These are phyloP conservation scores for Venturia nashicola DNA, from an alignment of 2,329 filamentous ascomycete species.

Conservation along the genomic window DNA sequence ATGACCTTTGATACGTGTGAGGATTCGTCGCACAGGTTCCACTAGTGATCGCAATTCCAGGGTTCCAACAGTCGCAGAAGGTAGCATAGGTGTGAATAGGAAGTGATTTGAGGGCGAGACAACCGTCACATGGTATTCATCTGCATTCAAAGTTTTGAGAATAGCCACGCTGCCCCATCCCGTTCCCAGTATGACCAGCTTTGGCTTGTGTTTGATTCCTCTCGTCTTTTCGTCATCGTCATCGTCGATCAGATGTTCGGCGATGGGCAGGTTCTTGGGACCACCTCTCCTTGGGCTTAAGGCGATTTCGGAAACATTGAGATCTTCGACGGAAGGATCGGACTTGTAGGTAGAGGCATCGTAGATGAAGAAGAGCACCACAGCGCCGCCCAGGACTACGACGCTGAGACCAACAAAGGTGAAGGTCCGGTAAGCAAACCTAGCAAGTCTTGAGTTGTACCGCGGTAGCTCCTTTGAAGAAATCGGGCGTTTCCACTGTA, in stretches of 20 bases:
- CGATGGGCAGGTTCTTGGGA: constrained; percentile 89
- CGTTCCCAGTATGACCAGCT: constrained; percentile 81
- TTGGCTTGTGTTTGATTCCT: constrained; percentile 73
- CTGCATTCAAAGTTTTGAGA: constrained; percentile 77
- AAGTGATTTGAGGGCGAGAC: constrained; percentile 95
- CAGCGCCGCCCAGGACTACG: constrained; percentile 52
- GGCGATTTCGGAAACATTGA: constrained; percentile 74
- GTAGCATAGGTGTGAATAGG: constrained; percentile 94
- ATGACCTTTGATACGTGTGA: constrained; percentile 67
- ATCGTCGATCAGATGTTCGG: constrained; percentile 79
- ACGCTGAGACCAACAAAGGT: constrained; percentile 66
- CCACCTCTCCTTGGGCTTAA: constrained; percentile 72
- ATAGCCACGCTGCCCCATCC: constrained; percentile 93
- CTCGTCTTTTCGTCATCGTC: constrained; percentile 62
- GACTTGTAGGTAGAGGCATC: constrained; percentile 86
- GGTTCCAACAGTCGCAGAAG: constrained; percentile 91
- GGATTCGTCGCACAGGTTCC: constrained; percentile 80
- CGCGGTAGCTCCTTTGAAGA: neutral
- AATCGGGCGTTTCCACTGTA: neutral
- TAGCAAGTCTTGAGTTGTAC: constrained; percentile 18
- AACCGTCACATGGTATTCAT: constrained; percentile 91
- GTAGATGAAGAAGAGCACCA: constrained; percentile 83
- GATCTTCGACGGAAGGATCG: constrained; percentile 52
- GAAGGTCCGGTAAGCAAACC: constrained; percentile 56
- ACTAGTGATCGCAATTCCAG: constrained; percentile 82